Conservation (phyloP, 306 rosid species). For the Abrus precatorius region DNA sequence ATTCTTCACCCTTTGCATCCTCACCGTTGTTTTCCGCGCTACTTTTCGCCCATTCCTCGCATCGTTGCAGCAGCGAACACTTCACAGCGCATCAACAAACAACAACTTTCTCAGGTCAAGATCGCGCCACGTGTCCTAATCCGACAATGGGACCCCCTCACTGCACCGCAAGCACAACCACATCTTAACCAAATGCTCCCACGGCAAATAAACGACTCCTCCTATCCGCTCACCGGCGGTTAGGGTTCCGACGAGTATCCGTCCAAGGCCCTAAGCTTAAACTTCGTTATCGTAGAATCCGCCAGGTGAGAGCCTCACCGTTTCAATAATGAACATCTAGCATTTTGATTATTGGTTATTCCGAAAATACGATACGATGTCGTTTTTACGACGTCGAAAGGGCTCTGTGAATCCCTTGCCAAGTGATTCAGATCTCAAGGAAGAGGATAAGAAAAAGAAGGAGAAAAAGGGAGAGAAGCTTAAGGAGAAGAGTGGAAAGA, state of each 20-base stretch:
- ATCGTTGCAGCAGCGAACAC: background rate
- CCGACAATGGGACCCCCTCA: conserved; percentile 22
- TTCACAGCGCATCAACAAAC: conserved; percentile 8
- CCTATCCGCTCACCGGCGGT: conserved; percentile 38
- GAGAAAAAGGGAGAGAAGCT: conserved; percentile 33
- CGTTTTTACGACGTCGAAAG: conserved; percentile 72
- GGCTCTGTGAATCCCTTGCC: conserved; percentile 34
- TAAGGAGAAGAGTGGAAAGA: conserved; percentile 24
- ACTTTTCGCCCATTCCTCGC: background rate
- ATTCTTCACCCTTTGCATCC: conserved; percentile 16
- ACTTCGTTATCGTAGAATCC: background rate
- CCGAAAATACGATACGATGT: conserved; percentile 56
- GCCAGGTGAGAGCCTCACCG: conserved; percentile 34
- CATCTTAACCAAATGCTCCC: background rate
- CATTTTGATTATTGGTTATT: conserved; percentile 1
- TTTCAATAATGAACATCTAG: conserved; percentile 22
- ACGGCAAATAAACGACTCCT: conserved; percentile 25
- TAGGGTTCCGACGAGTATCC: conserved; percentile 37
- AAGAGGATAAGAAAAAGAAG: conserved; percentile 33
- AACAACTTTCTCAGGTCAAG: background rate
- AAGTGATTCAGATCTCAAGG: conserved; percentile 37
- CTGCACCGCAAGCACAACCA: background rate
- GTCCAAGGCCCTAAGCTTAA: background rate
- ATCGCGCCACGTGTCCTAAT: conserved; percentile 46
- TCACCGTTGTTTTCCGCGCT: conserved; percentile 21